phyloP scores from a whole-genome alignment of 495 filamentous ascomycete genomes.

The Paragyromitra xinjiangensis region DNA sequence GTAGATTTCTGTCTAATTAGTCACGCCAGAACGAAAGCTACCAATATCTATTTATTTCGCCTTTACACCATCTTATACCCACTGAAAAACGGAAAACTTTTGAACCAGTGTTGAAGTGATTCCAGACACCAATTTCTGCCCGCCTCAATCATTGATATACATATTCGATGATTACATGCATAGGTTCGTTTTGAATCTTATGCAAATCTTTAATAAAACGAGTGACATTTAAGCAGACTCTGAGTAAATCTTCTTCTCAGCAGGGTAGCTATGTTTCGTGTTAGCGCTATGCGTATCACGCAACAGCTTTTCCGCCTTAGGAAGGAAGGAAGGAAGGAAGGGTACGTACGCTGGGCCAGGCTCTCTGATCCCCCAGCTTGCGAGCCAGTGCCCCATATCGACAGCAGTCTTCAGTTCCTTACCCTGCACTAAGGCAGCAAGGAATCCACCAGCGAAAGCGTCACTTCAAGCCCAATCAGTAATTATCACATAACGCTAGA shows the following conservation, averaged over 20 bases:
- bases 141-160: background rate
- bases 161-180: constrained; percentile 9
- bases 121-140: background rate
- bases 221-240: constrained; percentile 29
- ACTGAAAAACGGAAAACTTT: constrained; percentile 18
- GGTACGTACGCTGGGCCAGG: constrained; percentile 88
- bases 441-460: constrained; percentile 94
- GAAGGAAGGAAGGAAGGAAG: background rate
- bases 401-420: constrained; percentile 77
- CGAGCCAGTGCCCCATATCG: constrained; percentile 95
- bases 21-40: background rate
- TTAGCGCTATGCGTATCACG: constrained; percentile 30
- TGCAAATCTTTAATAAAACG: background rate
- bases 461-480: constrained; percentile 66
- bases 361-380: constrained; percentile 88
- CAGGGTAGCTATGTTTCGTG: constrained; percentile 47
- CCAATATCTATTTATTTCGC: constrained; percentile 23
- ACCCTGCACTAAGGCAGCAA: constrained; percentile 85
- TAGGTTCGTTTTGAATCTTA: constrained; percentile 23
- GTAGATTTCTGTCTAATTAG: background rate
- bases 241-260: constrained; percentile 54
- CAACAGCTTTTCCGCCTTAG: background rate
- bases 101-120: constrained; percentile 38
- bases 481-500: background rate
- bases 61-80: background rate